phyloP scores from a whole-genome alignment of 202 grass and related monocot species.

The Brachypodium distachyon region DNA sequence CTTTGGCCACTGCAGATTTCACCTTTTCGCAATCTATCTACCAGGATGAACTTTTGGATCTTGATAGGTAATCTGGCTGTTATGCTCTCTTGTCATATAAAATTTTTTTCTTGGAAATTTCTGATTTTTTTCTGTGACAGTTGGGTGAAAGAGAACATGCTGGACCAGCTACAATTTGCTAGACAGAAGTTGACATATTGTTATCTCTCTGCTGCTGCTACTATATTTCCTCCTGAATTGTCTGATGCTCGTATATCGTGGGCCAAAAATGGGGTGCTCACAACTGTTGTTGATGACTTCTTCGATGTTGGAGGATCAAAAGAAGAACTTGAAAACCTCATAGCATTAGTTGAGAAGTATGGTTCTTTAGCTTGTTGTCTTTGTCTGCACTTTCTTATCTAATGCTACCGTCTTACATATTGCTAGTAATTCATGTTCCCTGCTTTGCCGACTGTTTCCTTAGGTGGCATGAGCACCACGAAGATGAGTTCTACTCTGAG shows the following conservation, averaged over 20 bases:
- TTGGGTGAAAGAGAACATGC: conserved; percentile 67
- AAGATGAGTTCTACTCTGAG: conserved; percentile 44
- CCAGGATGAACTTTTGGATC: conserved; percentile 50
- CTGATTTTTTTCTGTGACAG: conserved; percentile 9
- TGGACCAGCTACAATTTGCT: conserved; percentile 69
- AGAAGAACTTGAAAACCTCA: conserved; percentile 64
- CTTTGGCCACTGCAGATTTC: conserved; percentile 52
- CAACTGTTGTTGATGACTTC: conserved; percentile 76
- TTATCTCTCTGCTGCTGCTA: conserved; percentile 66
- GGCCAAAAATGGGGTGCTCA: conserved; percentile 71
- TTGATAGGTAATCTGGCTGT: conserved; percentile 38
- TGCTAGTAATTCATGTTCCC: neutral
- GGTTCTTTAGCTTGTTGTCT: neutral
- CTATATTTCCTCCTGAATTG: conserved; percentile 49
- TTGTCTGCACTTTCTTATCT: neutral
- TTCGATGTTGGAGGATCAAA: conserved; percentile 68
- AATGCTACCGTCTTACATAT: neutral
- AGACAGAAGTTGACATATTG: conserved; percentile 67
- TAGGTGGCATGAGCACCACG: conserved; percentile 57
- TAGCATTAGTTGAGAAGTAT: conserved; percentile 62
- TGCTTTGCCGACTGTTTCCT: neutral
- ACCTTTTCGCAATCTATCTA: conserved; percentile 41
- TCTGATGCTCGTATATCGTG: conserved; percentile 66
- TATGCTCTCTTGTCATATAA: neutral
- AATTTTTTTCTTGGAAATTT: neutral